Base-by-base conservation (phyloP, 768 basidiomycete species). In the Boletus vermiculosoides region DNA sequence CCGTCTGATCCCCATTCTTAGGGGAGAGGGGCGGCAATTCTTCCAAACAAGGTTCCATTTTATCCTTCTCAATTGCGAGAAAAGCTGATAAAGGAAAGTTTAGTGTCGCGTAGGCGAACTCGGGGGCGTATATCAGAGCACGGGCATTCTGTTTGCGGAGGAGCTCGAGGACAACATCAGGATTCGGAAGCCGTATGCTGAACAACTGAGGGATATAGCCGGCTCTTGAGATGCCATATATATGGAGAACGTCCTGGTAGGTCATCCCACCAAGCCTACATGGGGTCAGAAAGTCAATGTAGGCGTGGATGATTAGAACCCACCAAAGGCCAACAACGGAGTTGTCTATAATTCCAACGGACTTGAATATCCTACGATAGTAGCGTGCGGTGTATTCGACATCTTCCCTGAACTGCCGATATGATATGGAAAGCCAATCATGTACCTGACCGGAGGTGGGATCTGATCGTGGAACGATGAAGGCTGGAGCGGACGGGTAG, bases 181-280 rank as follows among this genome's bases (percentile, higher is more conserved):
- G 84, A 61, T 84, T 89, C 20, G 90, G 87, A 30, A 91, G 80
- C n/a, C 86, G 81, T 58, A 90, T 74, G 67, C 87, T 88, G 76
- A 91, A 88, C 16, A 91, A 71, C 60, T 91, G 89, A 1, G 90
- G 90, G 59, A 89, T 74, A 69, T 85, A 91, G 5, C 88, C 88
- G 7, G 89, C 90, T 65, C 88, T 78, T 15, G 87, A 85, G 57
- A 92, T 74, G 52, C 84, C 84, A 66, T 90, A 90, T 58, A 91
- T 85, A 60, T 88, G 85, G 22, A 91, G 72, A 33, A 85, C 80
- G 67, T 92, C 88, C 45, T 74, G 69, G 66, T 90, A 90, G 22
- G 83, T 80, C 75, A 87, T 84, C 7, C 90, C 90, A 36, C 83
- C 78, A 41, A 91, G 72, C 90, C 90, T 92, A 49, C 5, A 63